Evolutionary conservation across 352 stramenopile genomes (phyloP), one percentile per base, ranked within the genome.

Genomic region (Pythium rishiriense): DNA sequence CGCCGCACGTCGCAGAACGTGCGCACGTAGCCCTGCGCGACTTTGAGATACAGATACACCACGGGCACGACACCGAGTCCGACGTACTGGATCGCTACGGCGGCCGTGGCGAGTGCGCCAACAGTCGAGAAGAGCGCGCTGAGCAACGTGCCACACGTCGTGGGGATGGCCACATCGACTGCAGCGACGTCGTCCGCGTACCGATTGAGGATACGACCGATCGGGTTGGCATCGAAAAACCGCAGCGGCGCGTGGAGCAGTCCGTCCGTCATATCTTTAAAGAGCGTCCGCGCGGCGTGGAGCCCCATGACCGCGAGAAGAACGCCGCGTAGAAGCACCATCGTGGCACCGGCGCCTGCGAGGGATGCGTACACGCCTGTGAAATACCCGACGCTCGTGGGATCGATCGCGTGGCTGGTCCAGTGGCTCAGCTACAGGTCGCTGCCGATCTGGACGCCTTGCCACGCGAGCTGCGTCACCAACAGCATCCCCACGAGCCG

Each of bases 61-160:
- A 96, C 52, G 17, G 87, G 64, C 4, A 92, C 26, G 22, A 86
- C 78, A 8, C 78, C 78, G 53, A 78, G 81, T 48, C 87, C 83
- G 24, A 88, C 91, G 0, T 77, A 47, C 41, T 24, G 41, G 19
- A 47, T 25, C 41, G 41, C 74, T 29, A 77, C 69, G 17, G 83
- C 60, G 17, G 96, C 90, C 0, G 83, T 83, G 14, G 66, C 69
- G 5, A 96, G 72, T 47, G 68, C 76, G 55, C 85, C 86, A 0
- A 87, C 62, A 4, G 79, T 87, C 1, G 61, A 72, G n/a, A 91
- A 78, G n/a, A 82, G 71, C 41, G 91, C 75, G 43, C 72, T 78
- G 72, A 45, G 55, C 8, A 65, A 22, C 6, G 33, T 26, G 26
- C 48, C 58, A 19, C 35, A 39, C 41, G 55, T 10, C 1, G 51